Evolutionary conservation across 163 green algal genomes (phyloP), one percentile per base, ranked within the genome.

Genomic region (Chloromonas sp.): DNA sequence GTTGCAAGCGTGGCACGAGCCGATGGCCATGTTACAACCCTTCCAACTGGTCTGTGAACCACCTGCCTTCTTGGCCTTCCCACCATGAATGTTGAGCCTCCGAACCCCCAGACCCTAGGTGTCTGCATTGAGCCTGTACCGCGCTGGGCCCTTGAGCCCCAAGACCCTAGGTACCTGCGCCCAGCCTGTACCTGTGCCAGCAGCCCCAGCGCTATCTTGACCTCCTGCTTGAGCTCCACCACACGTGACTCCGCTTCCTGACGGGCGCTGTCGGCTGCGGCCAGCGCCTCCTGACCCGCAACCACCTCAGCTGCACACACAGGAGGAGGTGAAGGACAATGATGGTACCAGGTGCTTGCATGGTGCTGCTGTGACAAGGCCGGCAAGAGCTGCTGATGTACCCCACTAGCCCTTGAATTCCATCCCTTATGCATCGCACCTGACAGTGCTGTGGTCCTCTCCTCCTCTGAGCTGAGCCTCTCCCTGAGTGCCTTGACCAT

Each of bases 401-500:
- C 36, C 36, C 36, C 36, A 36, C 36, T 36, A 36, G 36, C 36
- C 36, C 36, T 36, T 36, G 36, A 36, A 36, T 36, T 36, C 36
- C 36, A 36, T 36, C 36, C 36, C 36, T 36, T 36, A 36, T 36
- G 66, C 5, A 15, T 5, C 81, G 14, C 79, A 88, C 87, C 84
- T 60, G 70, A 60, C 59, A 90, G 85, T 82, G 60, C 58, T 2
- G 60, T 15, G 76, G 85, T 90, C 14, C 87, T 71, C 58, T 81
- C 83, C 85, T 90, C 87, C 87, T 88, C 87, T 61, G 70, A 14
- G 59, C 60, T 60, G 59, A 90, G 84, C 71, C 85, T 74, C 62
- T 90, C 84, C 70, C 87, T 60, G 79, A 90, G 71, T 15, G 87
- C 82, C 1, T 13, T 66, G 36, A 90, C 87, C 81, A 90, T 90